Base-by-base conservation (phyloP, 495 filamentous ascomycete species). In the Trichoderma reesei region DNA sequence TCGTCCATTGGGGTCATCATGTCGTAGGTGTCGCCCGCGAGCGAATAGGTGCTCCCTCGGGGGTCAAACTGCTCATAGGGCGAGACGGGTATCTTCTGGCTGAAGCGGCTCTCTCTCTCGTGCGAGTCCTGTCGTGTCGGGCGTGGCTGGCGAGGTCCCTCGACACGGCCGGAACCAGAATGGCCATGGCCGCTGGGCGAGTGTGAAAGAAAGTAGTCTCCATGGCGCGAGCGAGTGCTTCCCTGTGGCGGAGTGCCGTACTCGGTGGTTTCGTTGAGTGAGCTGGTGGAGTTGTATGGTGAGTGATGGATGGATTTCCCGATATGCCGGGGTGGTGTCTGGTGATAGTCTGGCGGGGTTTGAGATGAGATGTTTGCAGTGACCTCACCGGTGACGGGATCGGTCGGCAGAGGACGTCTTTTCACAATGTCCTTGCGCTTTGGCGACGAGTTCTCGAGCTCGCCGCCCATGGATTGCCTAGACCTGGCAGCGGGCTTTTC, bases 331-430 rank as follows among this genome's bases (percentile, higher is more conserved):
- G 75, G 68, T 3, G 76, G 76, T 33, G 74, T 73, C 59, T 79
- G 76, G 16, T 70, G 63, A 42, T 71, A 74, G 20, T 83, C 61
- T 63, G 61, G 41, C 3, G 39, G 31, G 60, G 42, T 34, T 59
- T 34, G 63, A 60, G 37, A 59, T 1, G 41, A 36, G 18, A 36
- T 36, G 18, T 20, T 61, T 5, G 75, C 71, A 5, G 75, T 68
- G 5, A 76, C 70, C 34, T 76, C 75, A 41, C 82, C 80, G 14
- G 80, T 83, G 59, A 86, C 79, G 9, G 89, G 88, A 71, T 90
- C 87, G 9, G 83, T 81, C 5, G 91, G 91, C 56, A 96, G 72
- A 3, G 92, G 92, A 41, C 92, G 85, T 66, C 92, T 80, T 74
- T 90, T 92, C 54, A 91, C 78, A 5, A 75, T 87, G 42, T 80